Evolutionary conservation across 208 protist species (phyloP).

Genomic region (Novymonas esmeraldas): DNA sequence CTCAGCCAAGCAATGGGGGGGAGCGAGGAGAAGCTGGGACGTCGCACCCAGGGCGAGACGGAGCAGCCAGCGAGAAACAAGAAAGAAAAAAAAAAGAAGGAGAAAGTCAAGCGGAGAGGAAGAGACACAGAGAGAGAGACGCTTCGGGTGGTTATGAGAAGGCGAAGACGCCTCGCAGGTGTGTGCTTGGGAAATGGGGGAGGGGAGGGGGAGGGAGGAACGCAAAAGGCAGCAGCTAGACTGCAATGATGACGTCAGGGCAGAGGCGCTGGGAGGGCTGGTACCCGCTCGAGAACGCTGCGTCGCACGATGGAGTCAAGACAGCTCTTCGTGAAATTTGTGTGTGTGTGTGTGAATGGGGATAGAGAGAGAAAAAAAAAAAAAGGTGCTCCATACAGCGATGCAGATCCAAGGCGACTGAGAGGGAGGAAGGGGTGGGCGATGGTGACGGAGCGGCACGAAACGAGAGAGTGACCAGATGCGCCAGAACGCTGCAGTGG

Average conservation of each 20-base stretch:
- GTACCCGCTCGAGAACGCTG: too few relatives aligned
- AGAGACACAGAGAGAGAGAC: background rate
- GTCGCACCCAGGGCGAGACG: too few relatives aligned
- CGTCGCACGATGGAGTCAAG: too few relatives aligned
- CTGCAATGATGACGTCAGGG: background rate
- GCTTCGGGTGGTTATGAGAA: background rate
- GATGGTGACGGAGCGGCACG: too few relatives aligned
- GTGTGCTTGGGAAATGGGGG: too few relatives aligned
- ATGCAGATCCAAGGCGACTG: too few relatives aligned
- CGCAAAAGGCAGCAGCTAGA: background rate
- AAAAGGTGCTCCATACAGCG: slow-evolving; percentile 1
- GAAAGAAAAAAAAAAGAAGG: background rate
- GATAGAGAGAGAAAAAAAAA: background rate
- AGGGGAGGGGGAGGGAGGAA: background rate
- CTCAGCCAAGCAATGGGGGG: too few relatives aligned
- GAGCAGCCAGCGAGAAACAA: background rate
- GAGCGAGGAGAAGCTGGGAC: too few relatives aligned
- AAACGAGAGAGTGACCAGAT: too few relatives aligned
- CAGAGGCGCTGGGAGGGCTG: too few relatives aligned
- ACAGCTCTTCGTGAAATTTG: background rate
- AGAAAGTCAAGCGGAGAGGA: background rate
- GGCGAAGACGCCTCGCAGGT: background rate
- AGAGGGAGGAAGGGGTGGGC: too few relatives aligned
- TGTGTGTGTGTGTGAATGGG: background rate
- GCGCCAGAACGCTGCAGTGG: too few relatives aligned